Evolutionary conservation across 805 yeast genomes (phyloP).

Genomic region (Spathaspora arborariae): DNA sequence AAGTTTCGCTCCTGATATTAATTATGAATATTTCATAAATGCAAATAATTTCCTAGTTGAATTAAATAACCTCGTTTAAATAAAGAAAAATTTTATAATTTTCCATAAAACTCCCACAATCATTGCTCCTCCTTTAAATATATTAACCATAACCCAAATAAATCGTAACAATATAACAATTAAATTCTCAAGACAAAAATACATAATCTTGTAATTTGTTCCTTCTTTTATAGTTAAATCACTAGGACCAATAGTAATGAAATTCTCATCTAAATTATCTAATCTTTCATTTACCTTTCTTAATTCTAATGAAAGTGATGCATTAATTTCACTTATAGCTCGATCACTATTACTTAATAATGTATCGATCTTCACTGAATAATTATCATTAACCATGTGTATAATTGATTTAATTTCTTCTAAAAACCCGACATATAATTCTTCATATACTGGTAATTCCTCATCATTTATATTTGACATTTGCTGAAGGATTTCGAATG

Average conservation of each 20-base stretch:
- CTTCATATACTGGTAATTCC: slow-evolving; percentile 31
- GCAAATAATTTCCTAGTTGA: slow-evolving; percentile 21
- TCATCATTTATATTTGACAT: slow-evolving; percentile 25
- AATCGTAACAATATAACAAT: slow-evolving; percentile 50
- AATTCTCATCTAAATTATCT: slow-evolving; percentile 39
- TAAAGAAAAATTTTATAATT: slow-evolving; percentile 10
- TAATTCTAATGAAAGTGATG: slow-evolving; percentile 61
- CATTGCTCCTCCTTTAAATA: slow-evolving; percentile 34
- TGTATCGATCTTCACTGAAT: slow-evolving; percentile 56
- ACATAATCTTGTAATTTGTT: slow-evolving; percentile 34
- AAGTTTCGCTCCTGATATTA: neutral
- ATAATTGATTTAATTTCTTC: slow-evolving; percentile 33
- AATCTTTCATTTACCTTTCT: slow-evolving; percentile 49
- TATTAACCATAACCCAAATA: slow-evolving; percentile 54
- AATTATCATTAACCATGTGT: slow-evolving; percentile 37
- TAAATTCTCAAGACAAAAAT: slow-evolving; percentile 45
- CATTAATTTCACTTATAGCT: slow-evolving; percentile 68
- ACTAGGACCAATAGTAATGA: slow-evolving; percentile 16
- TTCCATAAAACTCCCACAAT: slow-evolving; percentile 20
- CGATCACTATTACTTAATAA: slow-evolving; percentile 62
- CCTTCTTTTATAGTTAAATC: slow-evolving; percentile 17
- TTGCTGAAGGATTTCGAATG: slow-evolving; percentile 13
- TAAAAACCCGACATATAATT: slow-evolving; percentile 26
- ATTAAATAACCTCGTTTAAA: slow-evolving; percentile 10
- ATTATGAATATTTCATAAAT: slow-evolving; percentile 18